Conservation (phyloP, 106 monocot genomes). For the Cymbidium sinense region DNA sequence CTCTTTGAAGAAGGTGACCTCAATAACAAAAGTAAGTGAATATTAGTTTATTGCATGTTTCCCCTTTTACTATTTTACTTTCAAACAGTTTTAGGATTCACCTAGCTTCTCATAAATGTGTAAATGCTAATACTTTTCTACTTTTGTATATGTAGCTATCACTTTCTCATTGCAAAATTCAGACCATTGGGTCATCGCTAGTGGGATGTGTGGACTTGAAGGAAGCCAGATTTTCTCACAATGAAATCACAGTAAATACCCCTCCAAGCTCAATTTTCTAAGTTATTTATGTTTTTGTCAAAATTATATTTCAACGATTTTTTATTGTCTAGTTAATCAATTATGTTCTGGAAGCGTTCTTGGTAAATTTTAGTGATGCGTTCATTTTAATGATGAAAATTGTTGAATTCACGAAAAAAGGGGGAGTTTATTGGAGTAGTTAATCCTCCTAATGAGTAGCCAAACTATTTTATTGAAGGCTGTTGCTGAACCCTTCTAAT, state of each 20-base stretch:
- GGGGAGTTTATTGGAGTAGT: background rate
- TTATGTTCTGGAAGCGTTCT: background rate
- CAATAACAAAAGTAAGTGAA: slow-evolving; percentile 63
- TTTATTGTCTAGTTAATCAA: background rate
- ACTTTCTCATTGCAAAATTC: slow-evolving; percentile 73
- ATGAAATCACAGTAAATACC: slow-evolving; percentile 70
- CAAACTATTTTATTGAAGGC: background rate
- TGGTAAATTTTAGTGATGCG: background rate
- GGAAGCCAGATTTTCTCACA: slow-evolving; percentile 79
- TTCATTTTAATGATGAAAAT: background rate
- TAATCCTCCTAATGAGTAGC: background rate
- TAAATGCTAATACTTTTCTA: background rate
- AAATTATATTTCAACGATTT: background rate
- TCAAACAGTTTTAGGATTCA: background rate
- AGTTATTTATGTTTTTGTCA: background rate
- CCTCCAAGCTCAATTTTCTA: background rate
- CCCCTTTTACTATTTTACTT: background rate
- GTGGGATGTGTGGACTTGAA: slow-evolving; percentile 51
- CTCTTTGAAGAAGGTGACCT: slow-evolving; percentile 50
- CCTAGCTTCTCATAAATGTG: background rate
- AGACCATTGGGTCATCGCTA: slow-evolving; percentile 71
- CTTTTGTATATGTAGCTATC: slow-evolving; percentile 48
- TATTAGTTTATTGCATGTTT: background rate
- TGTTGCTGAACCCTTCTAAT: background rate
- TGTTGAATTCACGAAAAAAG: background rate